Conservation (phyloP, 148 eudicot species). For the Beta vulgaris region DNA sequence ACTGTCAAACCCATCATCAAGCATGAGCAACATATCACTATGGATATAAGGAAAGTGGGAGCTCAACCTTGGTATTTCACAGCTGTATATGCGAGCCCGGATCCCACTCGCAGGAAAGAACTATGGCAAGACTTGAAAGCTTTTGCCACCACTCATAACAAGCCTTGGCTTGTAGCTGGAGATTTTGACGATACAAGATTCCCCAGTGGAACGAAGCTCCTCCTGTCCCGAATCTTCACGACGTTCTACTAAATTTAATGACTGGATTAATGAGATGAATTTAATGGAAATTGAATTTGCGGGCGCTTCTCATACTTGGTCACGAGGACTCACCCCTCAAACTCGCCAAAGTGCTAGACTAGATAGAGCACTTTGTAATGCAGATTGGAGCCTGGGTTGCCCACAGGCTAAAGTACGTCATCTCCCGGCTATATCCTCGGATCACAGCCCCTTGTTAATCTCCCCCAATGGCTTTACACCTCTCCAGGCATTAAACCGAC, state of each 20-base stretch:
- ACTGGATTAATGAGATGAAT: not conserved
- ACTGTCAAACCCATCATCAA: not conserved
- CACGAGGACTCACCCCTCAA: not conserved
- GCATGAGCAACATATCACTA: not conserved
- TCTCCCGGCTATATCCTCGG: not conserved
- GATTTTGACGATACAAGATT: not conserved
- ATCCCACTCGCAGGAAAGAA: not conserved
- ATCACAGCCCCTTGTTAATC: not conserved
- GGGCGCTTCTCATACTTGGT: not conserved
- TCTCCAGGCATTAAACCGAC: no score
- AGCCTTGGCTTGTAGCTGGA: not conserved
- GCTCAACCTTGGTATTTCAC: not conserved
- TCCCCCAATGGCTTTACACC: no score
- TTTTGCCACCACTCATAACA: not conserved
- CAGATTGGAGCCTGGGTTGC: not conserved
- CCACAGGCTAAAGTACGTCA: not conserved
- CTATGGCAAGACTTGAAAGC: not conserved
- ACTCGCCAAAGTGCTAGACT: not conserved
- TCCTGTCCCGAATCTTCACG: not conserved
- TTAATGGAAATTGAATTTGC: not conserved
- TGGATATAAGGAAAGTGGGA: not conserved
- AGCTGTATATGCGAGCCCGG: not conserved
- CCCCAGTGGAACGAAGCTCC: not conserved
- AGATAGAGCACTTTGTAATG: not conserved
- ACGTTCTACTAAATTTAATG: not conserved